Evolutionary conservation across 2,329 filamentous ascomycete genomes (phyloP).

Genomic region (Colletotrichum brevisporum): DNA sequence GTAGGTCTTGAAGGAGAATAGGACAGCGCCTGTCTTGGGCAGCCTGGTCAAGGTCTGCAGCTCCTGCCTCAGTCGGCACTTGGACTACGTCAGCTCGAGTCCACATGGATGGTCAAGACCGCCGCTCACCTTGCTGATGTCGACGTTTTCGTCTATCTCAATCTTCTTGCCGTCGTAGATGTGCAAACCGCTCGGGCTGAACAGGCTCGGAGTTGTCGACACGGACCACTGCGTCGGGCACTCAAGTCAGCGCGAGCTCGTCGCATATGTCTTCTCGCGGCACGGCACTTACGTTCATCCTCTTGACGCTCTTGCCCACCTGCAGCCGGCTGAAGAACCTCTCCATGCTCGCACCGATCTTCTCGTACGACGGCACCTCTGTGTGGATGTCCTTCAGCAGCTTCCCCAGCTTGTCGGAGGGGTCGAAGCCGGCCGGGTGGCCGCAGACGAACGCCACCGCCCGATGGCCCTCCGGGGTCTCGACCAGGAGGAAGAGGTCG

Average conservation of each 20-base stretch:
- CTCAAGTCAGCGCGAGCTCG: not conserved
- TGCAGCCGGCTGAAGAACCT: constrained; percentile 64
- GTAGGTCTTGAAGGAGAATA: constrained; percentile 72
- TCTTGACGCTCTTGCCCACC: constrained; percentile 63
- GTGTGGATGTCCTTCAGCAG: constrained; percentile 63
- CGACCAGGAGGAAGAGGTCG: constrained; percentile 65
- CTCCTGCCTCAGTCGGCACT: constrained; percentile 60
- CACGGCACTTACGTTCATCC: constrained; percentile 61
- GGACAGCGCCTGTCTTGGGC: constrained; percentile 59
- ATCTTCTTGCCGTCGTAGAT: constrained; percentile 51
- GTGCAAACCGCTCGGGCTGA: constrained; percentile 55
- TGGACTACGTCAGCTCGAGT: constrained; percentile 39
- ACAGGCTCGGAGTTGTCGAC: constrained; percentile 59
- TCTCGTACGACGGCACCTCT: constrained; percentile 68
- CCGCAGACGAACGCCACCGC: constrained; percentile 66
- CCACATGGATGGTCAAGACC: too few relatives aligned
- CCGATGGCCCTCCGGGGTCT: constrained; percentile 58
- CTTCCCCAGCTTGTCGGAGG: constrained; percentile 63
- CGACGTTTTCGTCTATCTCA: constrained; percentile 53
- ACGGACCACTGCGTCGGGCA: constrained; percentile 60
- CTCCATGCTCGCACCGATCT: constrained; percentile 69
- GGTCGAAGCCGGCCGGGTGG: constrained; percentile 67
- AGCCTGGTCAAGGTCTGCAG: constrained; percentile 66
- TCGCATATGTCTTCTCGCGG: not conserved
- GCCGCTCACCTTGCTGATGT: constrained; percentile 52